Evolutionary conservation across 345 rosid genomes (phyloP).

Genomic region (Rubroshorea leprosula): DNA sequence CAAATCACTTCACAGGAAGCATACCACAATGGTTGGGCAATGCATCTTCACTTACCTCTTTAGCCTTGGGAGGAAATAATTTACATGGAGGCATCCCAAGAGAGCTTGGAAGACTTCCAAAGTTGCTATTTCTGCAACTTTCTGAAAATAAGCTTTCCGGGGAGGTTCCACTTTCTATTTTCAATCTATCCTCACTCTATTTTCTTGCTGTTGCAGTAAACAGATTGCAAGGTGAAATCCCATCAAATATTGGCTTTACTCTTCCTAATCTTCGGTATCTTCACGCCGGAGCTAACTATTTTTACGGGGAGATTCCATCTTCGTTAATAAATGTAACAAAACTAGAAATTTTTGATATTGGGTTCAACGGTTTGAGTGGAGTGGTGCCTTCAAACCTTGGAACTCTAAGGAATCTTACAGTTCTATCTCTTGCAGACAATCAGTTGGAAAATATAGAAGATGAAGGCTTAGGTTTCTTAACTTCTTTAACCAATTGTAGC

Average conservation of each 20-base stretch:
- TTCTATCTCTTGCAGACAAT: not conserved
- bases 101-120: not conserved
- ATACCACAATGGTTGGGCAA: slow-evolving; percentile 17
- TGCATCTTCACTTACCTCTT: not conserved
- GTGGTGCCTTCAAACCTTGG: not conserved
- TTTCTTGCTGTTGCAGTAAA: not conserved
- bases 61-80: not conserved
- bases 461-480: not conserved
- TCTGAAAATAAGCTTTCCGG: not conserved
- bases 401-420: not conserved
- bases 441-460: slow-evolving; percentile 1
- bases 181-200: not conserved
- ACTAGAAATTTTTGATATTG: not conserved
- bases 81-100: slow-evolving; percentile 2
- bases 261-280: not conserved
- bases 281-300: not conserved
- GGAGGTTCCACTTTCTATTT: not conserved
- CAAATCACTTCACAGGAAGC: slow-evolving; percentile 3
- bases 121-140: not conserved
- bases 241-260: not conserved
- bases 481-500: slow-evolving; percentile 12
- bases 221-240: not conserved
- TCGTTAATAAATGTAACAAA: not conserved
- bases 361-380: not conserved
- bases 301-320: not conserved